Conservation (phyloP, 169 alveolate species). For the Plasmodium vinckei region DNA sequence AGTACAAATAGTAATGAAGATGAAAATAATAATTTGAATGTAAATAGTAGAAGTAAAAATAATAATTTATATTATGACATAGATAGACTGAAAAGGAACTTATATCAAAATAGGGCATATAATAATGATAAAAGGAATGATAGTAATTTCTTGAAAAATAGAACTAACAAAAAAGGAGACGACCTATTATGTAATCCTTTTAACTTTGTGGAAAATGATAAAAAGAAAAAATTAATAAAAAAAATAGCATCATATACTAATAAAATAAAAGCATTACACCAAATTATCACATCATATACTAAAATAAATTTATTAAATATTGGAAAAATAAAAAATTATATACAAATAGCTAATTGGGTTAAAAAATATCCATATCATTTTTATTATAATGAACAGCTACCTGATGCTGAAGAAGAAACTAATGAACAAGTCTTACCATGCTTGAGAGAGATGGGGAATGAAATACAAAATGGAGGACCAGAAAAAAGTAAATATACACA, state of each 20-base stretch:
- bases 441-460: not conserved
- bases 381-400: not conserved
- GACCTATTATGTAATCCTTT: not conserved
- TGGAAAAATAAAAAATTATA: conserved; percentile 11
- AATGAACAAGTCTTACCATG: not conserved
- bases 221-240: conserved; percentile 6
- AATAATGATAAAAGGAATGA: too few relatives aligned
- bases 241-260: conserved; percentile 12
- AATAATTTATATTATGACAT: not conserved
- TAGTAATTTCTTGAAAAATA: too few relatives aligned
- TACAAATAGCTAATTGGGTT: conserved; percentile 7
- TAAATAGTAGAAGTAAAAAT: not conserved
- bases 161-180: not conserved
- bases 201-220: not conserved
- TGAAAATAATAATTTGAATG: not conserved
- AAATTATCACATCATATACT: conserved; percentile 12
- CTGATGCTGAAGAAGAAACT: conserved; percentile 5
- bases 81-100: too few relatives aligned
- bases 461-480: not conserved
- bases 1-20: not conserved
- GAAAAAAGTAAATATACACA: not conserved
- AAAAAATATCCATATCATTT: not conserved
- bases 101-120: too few relatives aligned
- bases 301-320: not conserved
- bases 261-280: conserved; percentile 15